Conservation (phyloP, 2,329 filamentous ascomycete species). For the Sclerotinia trifoliorum region DNA sequence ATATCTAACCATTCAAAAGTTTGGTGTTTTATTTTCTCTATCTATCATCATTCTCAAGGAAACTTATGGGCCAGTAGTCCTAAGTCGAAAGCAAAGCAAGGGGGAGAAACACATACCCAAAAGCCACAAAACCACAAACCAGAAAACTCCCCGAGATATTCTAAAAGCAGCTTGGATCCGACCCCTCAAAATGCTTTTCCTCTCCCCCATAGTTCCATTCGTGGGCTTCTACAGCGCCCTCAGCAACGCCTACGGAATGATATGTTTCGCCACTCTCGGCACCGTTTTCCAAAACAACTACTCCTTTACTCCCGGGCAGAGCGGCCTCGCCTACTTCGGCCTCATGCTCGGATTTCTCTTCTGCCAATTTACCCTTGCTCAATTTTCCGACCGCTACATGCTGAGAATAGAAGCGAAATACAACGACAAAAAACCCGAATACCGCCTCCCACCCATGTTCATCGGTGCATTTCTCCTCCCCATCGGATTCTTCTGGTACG, state of each 20-base stretch:
- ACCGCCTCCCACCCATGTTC: conserved; percentile 47
- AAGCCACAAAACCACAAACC: not conserved
- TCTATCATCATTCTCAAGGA: conserved; percentile 47
- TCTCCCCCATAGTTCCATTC: not conserved
- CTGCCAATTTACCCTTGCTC: not conserved
- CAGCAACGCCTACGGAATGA: conserved; percentile 4
- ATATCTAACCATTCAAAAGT: not conserved
- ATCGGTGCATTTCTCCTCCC: conserved; percentile 55
- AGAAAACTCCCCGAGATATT: not conserved
- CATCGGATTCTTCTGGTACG: conserved; percentile 54
- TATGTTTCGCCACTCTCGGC: conserved; percentile 1
- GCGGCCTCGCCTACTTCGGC: conserved; percentile 3
- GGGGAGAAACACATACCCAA: not conserved
- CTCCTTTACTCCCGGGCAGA: not conserved
- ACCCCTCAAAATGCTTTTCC: not conserved
- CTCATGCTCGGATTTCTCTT: not conserved
- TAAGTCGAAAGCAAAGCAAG: conserved; percentile 44
- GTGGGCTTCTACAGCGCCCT: conserved; percentile 5
- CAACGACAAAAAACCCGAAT: conserved; percentile 42
- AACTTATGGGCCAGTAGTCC: conserved; percentile 50
- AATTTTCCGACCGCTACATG: conserved; percentile 8
- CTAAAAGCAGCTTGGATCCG: conserved; percentile 3
- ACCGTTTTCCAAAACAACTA: conserved; percentile 3
- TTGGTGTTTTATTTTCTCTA: conserved; percentile 31
- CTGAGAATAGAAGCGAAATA: conserved; percentile 41